A percentile compares a stretch with the other conserved stretches of the same genome.
phyloP scores from a whole-genome alignment of 23 red algal species.

The Rhodosorus marinus region DNA sequence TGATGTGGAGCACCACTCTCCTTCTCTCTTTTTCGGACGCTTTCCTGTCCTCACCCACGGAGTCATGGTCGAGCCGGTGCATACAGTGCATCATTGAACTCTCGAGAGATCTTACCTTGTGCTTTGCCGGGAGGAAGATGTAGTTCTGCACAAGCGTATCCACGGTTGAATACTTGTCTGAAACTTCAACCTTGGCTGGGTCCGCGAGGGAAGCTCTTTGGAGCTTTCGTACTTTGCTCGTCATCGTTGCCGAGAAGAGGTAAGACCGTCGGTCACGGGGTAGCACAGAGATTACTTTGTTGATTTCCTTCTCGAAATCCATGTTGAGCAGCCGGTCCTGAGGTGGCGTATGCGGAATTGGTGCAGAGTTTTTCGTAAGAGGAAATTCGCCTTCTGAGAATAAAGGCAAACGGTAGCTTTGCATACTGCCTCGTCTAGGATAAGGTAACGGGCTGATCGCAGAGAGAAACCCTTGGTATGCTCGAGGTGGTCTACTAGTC shows the following conservation, averaged over 20 bases:
- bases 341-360: too few species aligned
- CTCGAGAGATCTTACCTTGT: too few species aligned
- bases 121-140: slow-evolving; percentile 89
- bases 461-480: slow-evolving; percentile 90
- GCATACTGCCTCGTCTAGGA: slow-evolving; percentile 98
- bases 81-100: too few species aligned
- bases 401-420: background rate
- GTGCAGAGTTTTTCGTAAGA: background rate
- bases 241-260: slow-evolving; percentile 98
- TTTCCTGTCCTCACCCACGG: too few species aligned
- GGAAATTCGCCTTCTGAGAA: background rate
- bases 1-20: too few species aligned
- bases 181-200: slow-evolving; percentile 69
- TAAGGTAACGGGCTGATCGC: slow-evolving; percentile 37
- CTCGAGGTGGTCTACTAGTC: slow-evolving; percentile 90
- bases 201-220: slow-evolving; percentile 69
- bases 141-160: slow-evolving; percentile 83
- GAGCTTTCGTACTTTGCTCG: slow-evolving; percentile 77
- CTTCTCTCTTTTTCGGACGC: too few species aligned
- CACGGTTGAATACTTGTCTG: slow-evolving; percentile 79
- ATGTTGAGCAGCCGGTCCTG: slow-evolving; percentile 83
- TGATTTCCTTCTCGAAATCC: slow-evolving; percentile 97
- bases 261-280: slow-evolving; percentile 36
- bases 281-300: slow-evolving; percentile 50
- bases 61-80: too few species aligned